Evolutionary conservation across 768 basidiomycete species (phyloP), one percentile per base, ranked within the genome.

Genomic region (Baorangia bicolor): DNA sequence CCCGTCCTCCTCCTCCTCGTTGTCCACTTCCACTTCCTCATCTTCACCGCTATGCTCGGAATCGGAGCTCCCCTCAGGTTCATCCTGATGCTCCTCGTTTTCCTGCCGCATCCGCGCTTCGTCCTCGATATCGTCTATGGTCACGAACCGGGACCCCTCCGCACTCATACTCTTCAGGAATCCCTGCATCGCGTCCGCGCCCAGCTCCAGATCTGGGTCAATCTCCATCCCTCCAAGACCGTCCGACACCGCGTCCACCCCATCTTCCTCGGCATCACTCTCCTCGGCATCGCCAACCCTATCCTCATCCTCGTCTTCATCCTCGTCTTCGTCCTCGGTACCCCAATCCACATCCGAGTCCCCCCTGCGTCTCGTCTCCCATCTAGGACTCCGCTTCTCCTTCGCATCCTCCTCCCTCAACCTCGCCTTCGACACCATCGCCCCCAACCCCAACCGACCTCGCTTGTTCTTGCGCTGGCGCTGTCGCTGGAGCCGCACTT

Each of bases 341-440:
- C 84, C 86, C 84, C 84, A 88, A 40, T 88, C 83, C 13, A 90
- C 56, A 64, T 90, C 90, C 28, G 85, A 86, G 64, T 87, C 87
- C 0, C 78, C 86, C 41, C 75, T 71, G 48, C 87, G 77, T 67
- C 82, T 73, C 59, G 84, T 78, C n/a, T 75, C 73, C 69, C 75
- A 72, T 51, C 74, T 73, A 4, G 76, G 70, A 62, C 79, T 74
- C 23, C 45, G 64, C 23, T 47, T 59, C 30, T 77, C 75, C 16
- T 49, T 58, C 4, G 52, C 60, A 35, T 69, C 64, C 12, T 64
- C 70, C 18, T 67, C 74, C 18, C 68, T 78, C 60, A 86, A 62
- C 59, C 73, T 71, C 13, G 75, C 79, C 65, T 89, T 87, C 12
- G 79, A 78, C 57, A 79, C 64, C 60, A 80, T 78, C 16, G 82